phyloP scores from a whole-genome alignment of 2,329 filamentous ascomycete genomes.

The Pezicula radicicola region DNA sequence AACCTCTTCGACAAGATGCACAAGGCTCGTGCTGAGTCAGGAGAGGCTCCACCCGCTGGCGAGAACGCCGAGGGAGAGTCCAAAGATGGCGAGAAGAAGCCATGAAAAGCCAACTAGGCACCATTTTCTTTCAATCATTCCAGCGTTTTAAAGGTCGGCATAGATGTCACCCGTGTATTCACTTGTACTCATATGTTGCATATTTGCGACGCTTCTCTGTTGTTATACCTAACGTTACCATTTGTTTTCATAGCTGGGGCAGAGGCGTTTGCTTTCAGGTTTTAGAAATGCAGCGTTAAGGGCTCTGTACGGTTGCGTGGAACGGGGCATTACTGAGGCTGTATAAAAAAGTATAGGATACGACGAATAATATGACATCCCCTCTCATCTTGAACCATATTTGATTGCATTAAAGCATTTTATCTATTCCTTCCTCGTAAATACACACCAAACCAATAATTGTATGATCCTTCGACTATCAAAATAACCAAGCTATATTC shows the following conservation, averaged over 20 bases:
- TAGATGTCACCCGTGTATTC: constrained; percentile 30
- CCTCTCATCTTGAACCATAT: constrained; percentile 41
- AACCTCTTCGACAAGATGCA: constrained; percentile 99
- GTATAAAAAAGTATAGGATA: constrained; percentile 38
- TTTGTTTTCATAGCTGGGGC: constrained; percentile 28
- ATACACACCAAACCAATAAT: no score
- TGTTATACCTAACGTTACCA: constrained; percentile 25
- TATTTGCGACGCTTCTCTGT: constrained; percentile 29
- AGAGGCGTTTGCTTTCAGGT: constrained; percentile 28
- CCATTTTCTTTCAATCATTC: constrained; percentile 21
- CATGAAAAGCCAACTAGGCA: constrained; percentile 40
- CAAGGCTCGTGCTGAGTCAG: constrained; percentile 78
- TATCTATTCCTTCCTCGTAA: no score
- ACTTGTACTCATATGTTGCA: constrained; percentile 32
- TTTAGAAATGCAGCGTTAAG: constrained; percentile 18
- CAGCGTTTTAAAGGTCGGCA: constrained; percentile 24
- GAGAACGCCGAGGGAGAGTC: constrained; percentile 62
- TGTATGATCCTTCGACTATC: no score
- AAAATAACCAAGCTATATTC: no score
- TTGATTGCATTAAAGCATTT: background rate
- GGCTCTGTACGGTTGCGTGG: constrained; percentile 23
- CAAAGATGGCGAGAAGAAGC: constrained; percentile 67
- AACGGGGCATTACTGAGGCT: constrained; percentile 25
- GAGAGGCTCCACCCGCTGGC: constrained; percentile 47
- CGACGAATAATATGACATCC: constrained; percentile 54